Evolutionary conservation across 208 protist species (phyloP).

Genomic region (Crithidia mellificae): DNA sequence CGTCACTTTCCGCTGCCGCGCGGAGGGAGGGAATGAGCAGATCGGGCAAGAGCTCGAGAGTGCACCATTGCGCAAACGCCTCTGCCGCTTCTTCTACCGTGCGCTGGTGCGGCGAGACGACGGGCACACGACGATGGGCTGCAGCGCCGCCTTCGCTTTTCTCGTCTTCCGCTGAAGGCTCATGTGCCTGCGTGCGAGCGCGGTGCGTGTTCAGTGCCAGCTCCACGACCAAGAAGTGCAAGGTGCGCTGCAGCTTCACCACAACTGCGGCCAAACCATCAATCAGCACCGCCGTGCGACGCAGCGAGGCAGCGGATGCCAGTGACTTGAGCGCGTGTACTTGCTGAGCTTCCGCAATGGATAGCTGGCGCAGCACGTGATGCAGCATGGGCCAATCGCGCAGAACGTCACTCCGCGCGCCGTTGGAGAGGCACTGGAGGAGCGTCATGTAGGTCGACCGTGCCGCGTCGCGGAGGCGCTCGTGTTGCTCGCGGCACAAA

Average conservation of each 20-base stretch:
- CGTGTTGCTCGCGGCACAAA: constrained; percentile 1
- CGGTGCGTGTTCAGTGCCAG: constrained; percentile 49
- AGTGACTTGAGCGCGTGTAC: background rate
- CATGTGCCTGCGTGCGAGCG: background rate
- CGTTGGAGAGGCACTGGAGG: constrained; percentile 66
- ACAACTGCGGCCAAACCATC: constrained; percentile 54
- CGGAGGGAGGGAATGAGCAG: constrained; percentile 16
- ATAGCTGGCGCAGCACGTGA: constrained; percentile 17
- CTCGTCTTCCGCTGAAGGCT: too few species aligned
- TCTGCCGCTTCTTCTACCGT: constrained; percentile 14
- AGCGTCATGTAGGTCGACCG: constrained; percentile 34
- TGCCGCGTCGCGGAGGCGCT: constrained; percentile 19
- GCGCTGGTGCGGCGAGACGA: background rate
- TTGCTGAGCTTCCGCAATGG: background rate
- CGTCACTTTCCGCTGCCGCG: constrained; percentile 3
- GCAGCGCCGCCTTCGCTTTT: too few species aligned
- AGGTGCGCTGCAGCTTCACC: constrained; percentile 62
- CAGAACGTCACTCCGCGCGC: constrained; percentile 51
- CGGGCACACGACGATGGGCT: background rate
- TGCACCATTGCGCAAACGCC: constrained; percentile 19
- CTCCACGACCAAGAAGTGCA: constrained; percentile 51
- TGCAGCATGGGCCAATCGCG: constrained; percentile 49
- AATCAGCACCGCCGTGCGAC: constrained; percentile 18
- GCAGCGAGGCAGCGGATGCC: background rate
- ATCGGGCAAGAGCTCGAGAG: background rate